Percentiles rank a stretch among this genome's conserved stretches.
Evolutionary conservation across 805 yeast species (phyloP).

Genomic region (Metschnikowia lunata): DNA sequence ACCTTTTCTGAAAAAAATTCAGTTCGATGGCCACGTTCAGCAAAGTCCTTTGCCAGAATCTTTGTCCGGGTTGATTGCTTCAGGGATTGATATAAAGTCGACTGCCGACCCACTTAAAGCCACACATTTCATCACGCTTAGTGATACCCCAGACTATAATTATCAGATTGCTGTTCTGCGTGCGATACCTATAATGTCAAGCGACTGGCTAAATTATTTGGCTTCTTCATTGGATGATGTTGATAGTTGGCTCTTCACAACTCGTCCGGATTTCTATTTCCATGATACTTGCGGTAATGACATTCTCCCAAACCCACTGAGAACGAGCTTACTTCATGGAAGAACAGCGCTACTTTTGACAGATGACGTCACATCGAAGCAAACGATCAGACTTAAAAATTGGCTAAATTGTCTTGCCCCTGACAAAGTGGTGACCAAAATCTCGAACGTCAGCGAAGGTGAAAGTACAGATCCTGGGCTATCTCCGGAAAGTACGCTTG

Average conservation of each 20-base stretch:
- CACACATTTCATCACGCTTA: conserved; percentile 21
- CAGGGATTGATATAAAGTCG: conserved; percentile 19
- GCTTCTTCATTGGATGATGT: conserved; percentile 11
- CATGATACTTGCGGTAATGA: conserved; percentile 12
- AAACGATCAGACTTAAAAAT: conserved; percentile 2
- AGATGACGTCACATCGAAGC: conserved; percentile 4
- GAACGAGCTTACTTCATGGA: conserved; percentile 13
- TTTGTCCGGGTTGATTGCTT: conserved; percentile 9
- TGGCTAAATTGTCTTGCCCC: conserved; percentile 18
- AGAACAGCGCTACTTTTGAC: conserved; percentile 6
- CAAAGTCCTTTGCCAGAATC: conserved; percentile 11
- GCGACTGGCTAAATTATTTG: conserved; percentile 22
- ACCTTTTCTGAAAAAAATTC: conserved; percentile 13
- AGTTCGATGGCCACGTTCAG: conserved; percentile 10
- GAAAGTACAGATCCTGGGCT: not conserved
- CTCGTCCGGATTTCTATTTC: conserved; percentile 13
- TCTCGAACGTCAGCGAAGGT: not conserved
- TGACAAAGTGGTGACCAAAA: not conserved
- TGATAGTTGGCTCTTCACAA: conserved; percentile 20
- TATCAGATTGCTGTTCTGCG: conserved; percentile 25
- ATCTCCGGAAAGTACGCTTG: not conserved
- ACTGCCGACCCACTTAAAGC: conserved; percentile 18
- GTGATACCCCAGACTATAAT: conserved; percentile 11
- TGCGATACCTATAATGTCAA: conserved; percentile 26
- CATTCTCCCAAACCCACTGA: conserved; percentile 15